These are phyloP conservation scores for Cephaloascus fragrans DNA, from an alignment of 805 yeast genomes.

Conservation along the genomic window DNA sequence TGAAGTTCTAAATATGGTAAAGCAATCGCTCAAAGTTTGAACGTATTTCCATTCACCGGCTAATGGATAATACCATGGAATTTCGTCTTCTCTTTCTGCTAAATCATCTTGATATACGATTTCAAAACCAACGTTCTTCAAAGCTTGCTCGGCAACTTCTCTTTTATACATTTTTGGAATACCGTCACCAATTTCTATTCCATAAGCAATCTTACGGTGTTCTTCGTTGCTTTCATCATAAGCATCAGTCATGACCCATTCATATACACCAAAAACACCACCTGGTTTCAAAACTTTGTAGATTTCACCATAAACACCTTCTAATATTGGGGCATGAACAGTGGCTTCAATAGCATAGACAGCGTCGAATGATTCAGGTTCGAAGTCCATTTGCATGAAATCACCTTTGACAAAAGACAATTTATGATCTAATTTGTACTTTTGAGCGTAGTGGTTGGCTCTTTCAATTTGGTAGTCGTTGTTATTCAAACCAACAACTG, in stretches of 20 bases:
- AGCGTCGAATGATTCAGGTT: slow-evolving; percentile 83
- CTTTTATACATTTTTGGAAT: slow-evolving; percentile 92
- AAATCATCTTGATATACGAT: slow-evolving; percentile 68
- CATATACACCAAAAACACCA: slow-evolving; percentile 95
- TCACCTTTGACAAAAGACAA: slow-evolving; percentile 90
- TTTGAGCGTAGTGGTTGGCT: slow-evolving; percentile 72
- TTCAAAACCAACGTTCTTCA: slow-evolving; percentile 80
- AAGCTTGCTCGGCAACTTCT: slow-evolving; percentile 81
- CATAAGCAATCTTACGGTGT: slow-evolving; percentile 92
- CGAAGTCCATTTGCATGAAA: slow-evolving; percentile 98
- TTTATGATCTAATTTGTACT: slow-evolving; percentile 57
- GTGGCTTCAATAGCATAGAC: slow-evolving; percentile 99
- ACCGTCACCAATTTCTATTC: slow-evolving; percentile 98
- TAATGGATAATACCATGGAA: slow-evolving; percentile 98
- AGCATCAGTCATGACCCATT: slow-evolving; percentile 96
- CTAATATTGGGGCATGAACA: slow-evolving; percentile 92
- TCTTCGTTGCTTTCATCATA: slow-evolving; percentile 81
- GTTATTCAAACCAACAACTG: slow-evolving; percentile 86
- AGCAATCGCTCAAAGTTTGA: slow-evolving; percentile 67
- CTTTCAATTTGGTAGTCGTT: slow-evolving; percentile 95
- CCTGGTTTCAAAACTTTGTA: slow-evolving; percentile 96
- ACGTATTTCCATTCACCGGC: slow-evolving; percentile 89
- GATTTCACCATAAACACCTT: slow-evolving; percentile 92
- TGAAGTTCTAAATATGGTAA: slow-evolving; percentile 85
- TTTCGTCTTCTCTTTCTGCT: slow-evolving; percentile 70